Evolutionary conservation across 768 basidiomycete species (phyloP).

Genomic region (Lactarius quietus): DNA sequence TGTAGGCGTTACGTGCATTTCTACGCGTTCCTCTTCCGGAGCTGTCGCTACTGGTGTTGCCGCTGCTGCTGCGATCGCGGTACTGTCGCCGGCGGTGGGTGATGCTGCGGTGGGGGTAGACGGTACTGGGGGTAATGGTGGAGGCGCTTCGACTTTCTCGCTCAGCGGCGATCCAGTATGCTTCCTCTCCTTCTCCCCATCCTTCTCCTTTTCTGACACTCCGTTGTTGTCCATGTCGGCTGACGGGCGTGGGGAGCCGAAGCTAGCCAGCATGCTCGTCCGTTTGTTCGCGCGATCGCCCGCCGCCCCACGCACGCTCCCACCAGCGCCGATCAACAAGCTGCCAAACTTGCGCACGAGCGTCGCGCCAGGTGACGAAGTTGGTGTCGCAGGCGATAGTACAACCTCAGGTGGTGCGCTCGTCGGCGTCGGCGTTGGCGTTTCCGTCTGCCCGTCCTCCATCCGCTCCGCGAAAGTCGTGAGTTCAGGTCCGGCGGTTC

Average conservation of each 20-base stretch:
- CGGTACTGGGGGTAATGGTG: neutral
- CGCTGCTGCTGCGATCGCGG: too few relatives aligned
- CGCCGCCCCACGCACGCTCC: constrained; percentile 19
- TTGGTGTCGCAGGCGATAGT: constrained; percentile 17
- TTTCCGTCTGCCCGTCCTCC: constrained; percentile 34
- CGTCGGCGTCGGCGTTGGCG: constrained; percentile 31
- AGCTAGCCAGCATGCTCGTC: constrained; percentile 18
- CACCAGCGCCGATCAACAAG: constrained; percentile 18
- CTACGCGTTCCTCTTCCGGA: neutral
- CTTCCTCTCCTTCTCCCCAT: constrained; percentile 27
- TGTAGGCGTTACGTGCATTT: constrained; percentile 22
- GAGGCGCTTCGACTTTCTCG: constrained; percentile 22
- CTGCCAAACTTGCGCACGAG: constrained; percentile 30
- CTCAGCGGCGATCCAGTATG: constrained; percentile 30
- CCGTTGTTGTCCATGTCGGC: constrained; percentile 8
- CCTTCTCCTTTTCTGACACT: constrained; percentile 22
- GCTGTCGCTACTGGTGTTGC: too few relatives aligned
- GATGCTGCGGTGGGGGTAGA: neutral
- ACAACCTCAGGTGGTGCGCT: constrained; percentile 20
- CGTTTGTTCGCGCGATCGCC: constrained; percentile 26
- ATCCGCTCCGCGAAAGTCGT: constrained; percentile 47
- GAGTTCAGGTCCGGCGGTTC: constrained; percentile 65
- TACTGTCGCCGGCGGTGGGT: neutral
- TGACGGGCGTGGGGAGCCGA: constrained; percentile 22
- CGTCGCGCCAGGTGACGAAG: constrained; percentile 17